Percentiles rank a stretch among this genome's conserved stretches.
Conservation (phyloP, 495 filamentous ascomycete species). For the Cairneyella variabilis region DNA sequence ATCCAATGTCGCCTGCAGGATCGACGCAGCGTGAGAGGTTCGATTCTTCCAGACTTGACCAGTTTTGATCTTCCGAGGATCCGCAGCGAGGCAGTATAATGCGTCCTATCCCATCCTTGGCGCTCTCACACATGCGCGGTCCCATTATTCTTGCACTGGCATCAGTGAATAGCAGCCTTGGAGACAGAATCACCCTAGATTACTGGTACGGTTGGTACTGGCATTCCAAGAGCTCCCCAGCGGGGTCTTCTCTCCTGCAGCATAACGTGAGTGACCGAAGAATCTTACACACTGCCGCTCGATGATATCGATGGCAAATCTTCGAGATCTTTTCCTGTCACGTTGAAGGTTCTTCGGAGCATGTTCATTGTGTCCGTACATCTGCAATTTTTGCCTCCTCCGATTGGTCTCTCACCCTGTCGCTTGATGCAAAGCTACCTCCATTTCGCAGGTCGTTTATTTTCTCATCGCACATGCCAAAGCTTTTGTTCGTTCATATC, state of each 20-base stretch:
- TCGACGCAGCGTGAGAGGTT: no score
- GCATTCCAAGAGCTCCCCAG: neutral
- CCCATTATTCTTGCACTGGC: neutral
- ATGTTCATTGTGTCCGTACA: no score
- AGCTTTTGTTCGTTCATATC: no score
- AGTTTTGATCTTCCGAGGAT: slow-evolving; percentile 2
- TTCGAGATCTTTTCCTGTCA: neutral
- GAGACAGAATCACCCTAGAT: neutral
- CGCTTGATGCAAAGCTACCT: neutral
- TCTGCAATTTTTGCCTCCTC: neutral
- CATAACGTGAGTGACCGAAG: neutral
- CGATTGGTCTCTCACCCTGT: neutral
- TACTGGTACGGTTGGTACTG: neutral
- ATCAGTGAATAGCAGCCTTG: neutral
- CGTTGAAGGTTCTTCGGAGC: no score
- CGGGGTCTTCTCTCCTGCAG: neutral
- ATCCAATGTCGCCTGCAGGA: neutral
- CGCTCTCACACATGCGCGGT: neutral
- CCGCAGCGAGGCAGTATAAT: neutral
- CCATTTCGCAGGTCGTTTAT: no score
- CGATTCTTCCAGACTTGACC: slow-evolving; percentile 8
- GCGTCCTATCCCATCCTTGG: neutral
- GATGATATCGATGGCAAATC: no score
- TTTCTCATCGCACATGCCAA: no score
- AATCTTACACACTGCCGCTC: no score